Base-by-base conservation (phyloP, 176 grass and related monocot genomes). In the Eleusine indica region DNA sequence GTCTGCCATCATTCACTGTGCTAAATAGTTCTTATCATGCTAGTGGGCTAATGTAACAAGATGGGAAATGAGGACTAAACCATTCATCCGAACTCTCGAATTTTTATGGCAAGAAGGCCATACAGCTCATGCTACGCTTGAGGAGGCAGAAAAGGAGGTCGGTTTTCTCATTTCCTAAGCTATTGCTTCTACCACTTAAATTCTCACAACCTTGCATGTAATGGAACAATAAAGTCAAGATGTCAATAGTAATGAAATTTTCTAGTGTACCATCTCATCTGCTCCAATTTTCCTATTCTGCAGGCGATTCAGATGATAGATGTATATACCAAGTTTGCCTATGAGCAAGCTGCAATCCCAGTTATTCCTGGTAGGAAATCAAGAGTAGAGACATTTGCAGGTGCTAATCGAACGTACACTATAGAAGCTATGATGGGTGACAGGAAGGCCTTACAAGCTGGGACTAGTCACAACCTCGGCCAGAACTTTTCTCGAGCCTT, bases 341-440 rank as follows among this genome's bases (percentile, higher is more conserved):
- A 91, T 76, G 92, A 95, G 68, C 89, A 98, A 56, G 93, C 96
- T 70, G 93, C 96, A 85, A 93, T 98, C 47, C 96, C 96, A 83
- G 96, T 98, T 83, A 91, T 98, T 88, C 86, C 91, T 38, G 96
- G 91, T 84, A 89, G 89, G 77, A 98, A 98, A 90, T 98, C 96
- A 85, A 98, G 64, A 76, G 76, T 71, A 44, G 96, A 98, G 77
- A 98, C 96, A 77, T 98, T 98, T 87, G 93, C 96, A 85, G 96
- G 96, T 80, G 96, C 96, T 64, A 70, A 84, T 82, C 74, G 80
- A 51, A 98, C 96, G 3, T 95, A 98, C 82, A 98, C 96, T 84
- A 98, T 98, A 86, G 96, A 98, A 89, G 96, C 92, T 87, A 98
- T 98, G 96, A 98, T 98, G 96, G 96, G 96, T 74, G 96, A 93